Evolutionary conservation across 306 rosid species (phyloP), one percentile per base, ranked within the genome.

Genomic region (Fagus sylvatica): DNA sequence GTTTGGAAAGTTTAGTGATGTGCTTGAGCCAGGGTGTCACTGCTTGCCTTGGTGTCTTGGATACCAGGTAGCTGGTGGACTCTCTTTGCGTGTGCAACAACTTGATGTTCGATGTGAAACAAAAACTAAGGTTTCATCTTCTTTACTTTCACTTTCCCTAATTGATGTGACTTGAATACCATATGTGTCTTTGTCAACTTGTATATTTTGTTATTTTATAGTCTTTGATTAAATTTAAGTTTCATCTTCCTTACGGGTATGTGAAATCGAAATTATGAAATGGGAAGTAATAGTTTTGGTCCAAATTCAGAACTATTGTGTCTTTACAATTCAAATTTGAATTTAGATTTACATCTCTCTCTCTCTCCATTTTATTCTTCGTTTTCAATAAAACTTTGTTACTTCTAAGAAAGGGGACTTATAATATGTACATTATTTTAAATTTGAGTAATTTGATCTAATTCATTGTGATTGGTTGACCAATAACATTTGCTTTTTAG

Each of bases 1-100:
- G 0, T 87, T 85, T 70, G 93, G 97, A 71, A 91, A 82, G 69
- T 90, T 83, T 33, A 33, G 9, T 55, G 82, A 74, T 4, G 85
- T 91, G 65, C 86, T 91, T 37, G 82, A 88, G 60, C 97, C 94
- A 34, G 94, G 97, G 36, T 85, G 91, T 28, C 97, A 90, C 79
- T 88, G 89, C 33, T 55, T 91, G 79, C 93, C 97, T 71, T 87
- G 97, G 97, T 90, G 89, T 72, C 5, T 88, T 2, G 94, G 94
- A 12, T 85, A 72, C 77, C 75, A 80, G 83, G 57, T 88, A 13
- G 91, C 90, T 36, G 91, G 94, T 74, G 66, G 77, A 57, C 84
- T 91, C 11, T 80, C 94, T 1, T 68, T 90, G 5, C 94, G 94
- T 16, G 94, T 91, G 67, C 89, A 84, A 72, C 93, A 91, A 75